Conservation (phyloP, 225 moss, liverwort and hornwort species). For the Takakia lepidozioides region DNA sequence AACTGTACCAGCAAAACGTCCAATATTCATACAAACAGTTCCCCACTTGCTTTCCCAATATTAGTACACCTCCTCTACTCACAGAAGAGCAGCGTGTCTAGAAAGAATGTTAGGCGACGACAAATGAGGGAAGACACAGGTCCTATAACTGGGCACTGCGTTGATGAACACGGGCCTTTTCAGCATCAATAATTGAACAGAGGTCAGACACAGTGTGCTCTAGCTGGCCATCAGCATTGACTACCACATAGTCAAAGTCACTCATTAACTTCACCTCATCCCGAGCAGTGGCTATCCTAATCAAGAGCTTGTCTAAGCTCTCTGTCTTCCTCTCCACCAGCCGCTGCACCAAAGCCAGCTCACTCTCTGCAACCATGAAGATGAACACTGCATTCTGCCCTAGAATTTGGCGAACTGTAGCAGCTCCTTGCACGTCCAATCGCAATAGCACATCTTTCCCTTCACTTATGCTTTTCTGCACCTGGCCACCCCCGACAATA, state of each 20-base stretch:
- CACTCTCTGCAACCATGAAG: conserved; percentile 90
- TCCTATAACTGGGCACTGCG: conserved; percentile 39
- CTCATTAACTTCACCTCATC: conserved; percentile 78
- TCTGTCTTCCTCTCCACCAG: conserved; percentile 87
- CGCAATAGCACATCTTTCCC: conserved; percentile 87
- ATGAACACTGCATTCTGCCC: conserved; percentile 90
- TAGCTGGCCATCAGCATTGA: conserved; percentile 91
- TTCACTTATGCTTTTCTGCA: conserved; percentile 72
- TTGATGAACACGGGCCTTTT: conserved; percentile 69
- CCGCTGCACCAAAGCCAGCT: conserved; percentile 78
- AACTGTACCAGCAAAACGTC: no score
- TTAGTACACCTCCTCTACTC: no score
- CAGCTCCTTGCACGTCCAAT: conserved; percentile 96
- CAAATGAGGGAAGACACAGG: no score
- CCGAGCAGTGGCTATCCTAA: conserved; percentile 91
- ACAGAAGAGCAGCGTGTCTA: no score
- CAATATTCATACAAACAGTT: no score
- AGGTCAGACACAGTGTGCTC: conserved; percentile 81
- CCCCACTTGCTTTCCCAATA: no score
- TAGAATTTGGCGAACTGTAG: conserved; percentile 77
- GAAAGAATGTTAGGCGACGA: no score
- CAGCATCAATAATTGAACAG: conserved; percentile 93
- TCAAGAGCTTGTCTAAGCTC: conserved; percentile 74
- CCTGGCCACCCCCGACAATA: conserved; percentile 40
- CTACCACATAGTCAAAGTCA: conserved; percentile 95